phyloP scores from a whole-genome alignment of 805 yeast species.

The Maudiozyma serrabonitensis region DNA sequence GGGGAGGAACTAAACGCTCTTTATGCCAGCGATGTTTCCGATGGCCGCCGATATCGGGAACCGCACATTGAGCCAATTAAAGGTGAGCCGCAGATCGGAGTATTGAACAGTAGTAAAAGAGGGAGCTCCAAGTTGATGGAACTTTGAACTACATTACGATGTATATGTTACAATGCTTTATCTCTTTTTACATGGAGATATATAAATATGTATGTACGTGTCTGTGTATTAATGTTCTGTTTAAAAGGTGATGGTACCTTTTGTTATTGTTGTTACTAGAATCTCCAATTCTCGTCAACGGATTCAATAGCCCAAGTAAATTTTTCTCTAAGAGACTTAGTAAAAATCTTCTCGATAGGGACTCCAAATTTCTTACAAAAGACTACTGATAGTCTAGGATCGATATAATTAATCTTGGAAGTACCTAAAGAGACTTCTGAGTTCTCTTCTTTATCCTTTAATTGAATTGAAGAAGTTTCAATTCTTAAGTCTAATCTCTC shows the following conservation, averaged over 20 bases:
- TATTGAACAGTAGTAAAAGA: background rate
- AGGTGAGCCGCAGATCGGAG: background rate
- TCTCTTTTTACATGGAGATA: no score
- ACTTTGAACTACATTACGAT: no score
- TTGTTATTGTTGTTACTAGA: conserved; percentile 31
- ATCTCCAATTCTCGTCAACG: conserved; percentile 80
- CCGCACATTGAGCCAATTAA: background rate
- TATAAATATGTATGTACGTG: background rate
- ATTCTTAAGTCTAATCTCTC: conserved; percentile 67
- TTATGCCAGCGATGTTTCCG: background rate
- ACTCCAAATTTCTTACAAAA: conserved; percentile 78
- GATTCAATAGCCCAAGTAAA: conserved; percentile 94
- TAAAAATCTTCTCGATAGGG: conserved; percentile 85
- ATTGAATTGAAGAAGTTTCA: conserved; percentile 54
- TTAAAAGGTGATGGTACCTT: background rate
- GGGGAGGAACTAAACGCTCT: no score
- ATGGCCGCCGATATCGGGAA: background rate
- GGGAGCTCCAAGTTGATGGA: no score
- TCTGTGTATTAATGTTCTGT: background rate
- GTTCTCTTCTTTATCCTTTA: conserved; percentile 89
- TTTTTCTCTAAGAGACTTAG: conserved; percentile 85
- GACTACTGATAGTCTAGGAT: conserved; percentile 84
- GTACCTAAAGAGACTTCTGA: conserved; percentile 90
- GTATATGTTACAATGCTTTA: no score
- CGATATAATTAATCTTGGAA: conserved; percentile 89